Evolutionary conservation across 2,329 filamentous ascomycete species (phyloP), one percentile per base, ranked within the genome.

Genomic region (Colletotrichum godetiae): DNA sequence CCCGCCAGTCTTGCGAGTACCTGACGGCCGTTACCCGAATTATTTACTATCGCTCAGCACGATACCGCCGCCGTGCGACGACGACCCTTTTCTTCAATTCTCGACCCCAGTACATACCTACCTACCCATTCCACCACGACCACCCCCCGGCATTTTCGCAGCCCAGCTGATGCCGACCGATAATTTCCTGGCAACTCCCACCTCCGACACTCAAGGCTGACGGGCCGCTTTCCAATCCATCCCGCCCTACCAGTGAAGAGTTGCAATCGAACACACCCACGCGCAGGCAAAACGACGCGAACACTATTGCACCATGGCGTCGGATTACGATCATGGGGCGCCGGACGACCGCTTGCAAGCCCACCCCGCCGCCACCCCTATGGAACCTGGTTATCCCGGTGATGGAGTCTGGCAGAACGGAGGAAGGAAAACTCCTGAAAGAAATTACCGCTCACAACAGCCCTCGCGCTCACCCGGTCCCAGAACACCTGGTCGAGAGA

Each of bases 301-400:
- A 62, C 19, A 67, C 3, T 46, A 69, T 42, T 60, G 55, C 58
- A 68, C 76, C 68, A 86, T 88, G 84, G 85, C 85, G 76, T 85
- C 86, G 76, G 86, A 86, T 75, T 86, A 87, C 79, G 84, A 85
- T 76, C 82, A 82, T 77, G 81, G 81, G 76, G 78, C 81, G 77
- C 81, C 82, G 74, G 78, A 77, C 79, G 84, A 85, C 75, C 81
- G 80, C 76, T 76, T 78, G 74, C 81, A 80, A 60, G 79, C 81
- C 37, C 75, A 74, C 67, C 74, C 77, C 57, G 78, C 75, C 55
- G 78, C 75, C 68, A 52, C 67, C 56, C 33, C 70, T 56, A 77
- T 78, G 64, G 83, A 82, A 31, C 76, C 80, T 65, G 75, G 76
- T 73, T 79, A 80, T 68, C 78, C 78, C 61, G 76, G 74, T 65